A percentile compares a stretch with the other conserved stretches of the same genome.
These are phyloP conservation scores for Panicum miliaceum DNA, from an alignment of 176 grass and related monocot species.

Conservation along the genomic window DNA sequence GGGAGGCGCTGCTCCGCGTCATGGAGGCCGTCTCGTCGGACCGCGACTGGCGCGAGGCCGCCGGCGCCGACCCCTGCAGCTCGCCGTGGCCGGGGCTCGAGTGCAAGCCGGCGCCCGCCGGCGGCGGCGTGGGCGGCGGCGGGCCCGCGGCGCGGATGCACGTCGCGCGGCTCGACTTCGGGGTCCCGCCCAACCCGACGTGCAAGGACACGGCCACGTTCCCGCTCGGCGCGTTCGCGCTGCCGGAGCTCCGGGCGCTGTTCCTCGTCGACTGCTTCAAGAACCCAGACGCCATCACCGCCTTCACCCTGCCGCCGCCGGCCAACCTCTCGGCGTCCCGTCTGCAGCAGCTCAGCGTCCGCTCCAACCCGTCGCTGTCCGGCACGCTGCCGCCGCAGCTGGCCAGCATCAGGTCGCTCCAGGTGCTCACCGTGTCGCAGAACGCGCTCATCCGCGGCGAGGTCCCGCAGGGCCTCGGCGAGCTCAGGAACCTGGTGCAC, in stretches of 20 bases:
- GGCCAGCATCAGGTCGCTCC: slow-evolving; percentile 57
- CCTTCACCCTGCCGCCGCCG: slow-evolving; percentile 55
- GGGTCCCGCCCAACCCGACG: slow-evolving; percentile 63
- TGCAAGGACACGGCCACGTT: slow-evolving; percentile 68
- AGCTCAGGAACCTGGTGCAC: slow-evolving; percentile 58
- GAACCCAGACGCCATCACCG: slow-evolving; percentile 35
- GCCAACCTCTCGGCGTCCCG: slow-evolving; percentile 55
- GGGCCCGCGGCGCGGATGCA: slow-evolving; percentile 32
- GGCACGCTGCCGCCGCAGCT: slow-evolving; percentile 72
- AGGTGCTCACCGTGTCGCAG: slow-evolving; percentile 90
- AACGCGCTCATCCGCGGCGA: slow-evolving; percentile 62
- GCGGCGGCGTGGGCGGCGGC: neutral
- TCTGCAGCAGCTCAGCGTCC: slow-evolving; percentile 82
- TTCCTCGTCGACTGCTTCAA: slow-evolving; percentile 92
- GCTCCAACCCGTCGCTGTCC: slow-evolving; percentile 72
- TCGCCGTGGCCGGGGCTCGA: slow-evolving; percentile 89
- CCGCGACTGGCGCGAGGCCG: slow-evolving; percentile 77
- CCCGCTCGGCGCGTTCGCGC: slow-evolving; percentile 57
- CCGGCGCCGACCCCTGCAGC: slow-evolving; percentile 70
- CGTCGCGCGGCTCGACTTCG: slow-evolving; percentile 89
- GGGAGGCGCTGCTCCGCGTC: slow-evolving; percentile 68
- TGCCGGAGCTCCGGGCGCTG: slow-evolving; percentile 67
- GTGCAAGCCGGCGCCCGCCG: slow-evolving; percentile 51
- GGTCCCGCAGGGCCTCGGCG: slow-evolving; percentile 53
- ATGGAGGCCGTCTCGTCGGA: slow-evolving; percentile 94